Percentiles rank a stretch among this genome's conserved stretches.
Conservation (phyloP, 805 yeast species). For the Kuraishia capsulata region DNA sequence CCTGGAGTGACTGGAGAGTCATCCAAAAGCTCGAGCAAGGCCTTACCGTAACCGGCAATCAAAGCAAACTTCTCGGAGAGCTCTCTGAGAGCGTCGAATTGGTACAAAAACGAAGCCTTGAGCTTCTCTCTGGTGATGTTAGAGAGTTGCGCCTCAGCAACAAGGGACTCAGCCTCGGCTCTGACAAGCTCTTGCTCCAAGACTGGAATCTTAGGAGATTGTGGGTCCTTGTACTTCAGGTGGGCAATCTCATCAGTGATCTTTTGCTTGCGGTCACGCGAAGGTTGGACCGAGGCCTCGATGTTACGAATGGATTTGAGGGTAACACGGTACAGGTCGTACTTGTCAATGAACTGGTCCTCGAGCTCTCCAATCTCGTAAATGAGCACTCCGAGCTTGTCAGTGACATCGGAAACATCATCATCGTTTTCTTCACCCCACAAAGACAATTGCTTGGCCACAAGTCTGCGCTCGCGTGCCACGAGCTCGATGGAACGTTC, state of each 20-base stretch:
- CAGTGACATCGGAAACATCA: slow-evolving; percentile 79
- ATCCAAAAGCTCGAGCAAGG: slow-evolving; percentile 71
- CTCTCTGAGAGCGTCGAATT: slow-evolving; percentile 79
- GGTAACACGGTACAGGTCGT: slow-evolving; percentile 80
- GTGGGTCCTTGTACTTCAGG: slow-evolving; percentile 79
- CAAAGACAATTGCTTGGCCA: slow-evolving; percentile 70
- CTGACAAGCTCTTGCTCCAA: slow-evolving; percentile 85
- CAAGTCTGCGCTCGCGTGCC: slow-evolving; percentile 71
- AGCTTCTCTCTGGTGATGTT: slow-evolving; percentile 83
- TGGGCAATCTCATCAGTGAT: slow-evolving; percentile 80
- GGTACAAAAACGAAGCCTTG: slow-evolving; percentile 76
- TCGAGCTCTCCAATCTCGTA: slow-evolving; percentile 82
- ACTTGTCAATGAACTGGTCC: slow-evolving; percentile 78
- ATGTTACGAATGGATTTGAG: slow-evolving; percentile 75
- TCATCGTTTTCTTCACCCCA: slow-evolving; percentile 90
- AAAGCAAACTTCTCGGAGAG: slow-evolving; percentile 79
- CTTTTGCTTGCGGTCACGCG: slow-evolving; percentile 78
- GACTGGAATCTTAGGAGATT: slow-evolving; percentile 70
- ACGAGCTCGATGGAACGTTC: slow-evolving; percentile 71
- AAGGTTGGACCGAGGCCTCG: slow-evolving; percentile 82
- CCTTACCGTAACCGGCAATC: slow-evolving; percentile 87
- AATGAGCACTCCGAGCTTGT: slow-evolving; percentile 75
- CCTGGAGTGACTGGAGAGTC: slow-evolving; percentile 86
- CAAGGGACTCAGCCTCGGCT: slow-evolving; percentile 86
- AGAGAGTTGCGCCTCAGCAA: slow-evolving; percentile 86